These are phyloP conservation scores for Chionographis japonica DNA, from an alignment of 106 monocot genomes.

Conservation along the genomic window DNA sequence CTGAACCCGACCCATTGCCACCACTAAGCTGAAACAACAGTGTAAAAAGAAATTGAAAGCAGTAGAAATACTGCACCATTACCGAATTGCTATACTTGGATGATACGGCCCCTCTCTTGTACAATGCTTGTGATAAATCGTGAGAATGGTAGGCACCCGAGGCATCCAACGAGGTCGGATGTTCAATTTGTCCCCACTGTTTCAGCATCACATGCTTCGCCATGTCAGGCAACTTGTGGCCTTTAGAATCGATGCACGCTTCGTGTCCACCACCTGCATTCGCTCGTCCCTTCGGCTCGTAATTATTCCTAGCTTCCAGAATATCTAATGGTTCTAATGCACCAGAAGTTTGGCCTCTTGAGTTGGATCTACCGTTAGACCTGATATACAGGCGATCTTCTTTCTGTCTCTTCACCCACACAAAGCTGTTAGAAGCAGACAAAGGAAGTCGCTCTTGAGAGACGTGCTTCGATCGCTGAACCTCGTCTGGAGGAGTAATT, in stretches of 20 bases:
- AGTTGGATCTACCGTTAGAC: slow-evolving; percentile 10
- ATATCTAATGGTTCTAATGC: neutral
- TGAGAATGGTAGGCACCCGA: slow-evolving; percentile 14
- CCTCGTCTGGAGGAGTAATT: slow-evolving; percentile 15
- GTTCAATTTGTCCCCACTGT: slow-evolving; percentile 35
- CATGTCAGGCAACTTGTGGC: slow-evolving; percentile 6
- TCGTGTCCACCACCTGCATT: slow-evolving; percentile 9
- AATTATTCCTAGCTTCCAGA: neutral
- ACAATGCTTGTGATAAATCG: slow-evolving; percentile 16
- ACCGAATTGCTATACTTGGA: slow-evolving; percentile 31
- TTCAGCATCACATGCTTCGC: slow-evolving; percentile 30
- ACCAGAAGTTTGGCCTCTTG: slow-evolving; percentile 1
- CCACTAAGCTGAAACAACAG: too few relatives aligned
- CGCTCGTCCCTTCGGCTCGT: slow-evolving; percentile 3
- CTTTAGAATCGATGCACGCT: neutral
- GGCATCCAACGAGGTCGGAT: slow-evolving; percentile 20
- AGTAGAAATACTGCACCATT: slow-evolving; percentile 3
- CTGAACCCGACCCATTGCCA: too few relatives aligned
- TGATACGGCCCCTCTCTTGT: slow-evolving; percentile 18
- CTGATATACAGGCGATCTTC: slow-evolving; percentile 16
- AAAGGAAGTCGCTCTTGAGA: slow-evolving; percentile 6
- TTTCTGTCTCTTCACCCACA: slow-evolving; percentile 31
- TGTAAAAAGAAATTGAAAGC: neutral
- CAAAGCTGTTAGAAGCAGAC: slow-evolving; percentile 28
- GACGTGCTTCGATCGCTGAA: slow-evolving; percentile 11